Base-by-base conservation (phyloP, 2,329 filamentous ascomycete genomes). In the Aspergillus tubingensis region DNA sequence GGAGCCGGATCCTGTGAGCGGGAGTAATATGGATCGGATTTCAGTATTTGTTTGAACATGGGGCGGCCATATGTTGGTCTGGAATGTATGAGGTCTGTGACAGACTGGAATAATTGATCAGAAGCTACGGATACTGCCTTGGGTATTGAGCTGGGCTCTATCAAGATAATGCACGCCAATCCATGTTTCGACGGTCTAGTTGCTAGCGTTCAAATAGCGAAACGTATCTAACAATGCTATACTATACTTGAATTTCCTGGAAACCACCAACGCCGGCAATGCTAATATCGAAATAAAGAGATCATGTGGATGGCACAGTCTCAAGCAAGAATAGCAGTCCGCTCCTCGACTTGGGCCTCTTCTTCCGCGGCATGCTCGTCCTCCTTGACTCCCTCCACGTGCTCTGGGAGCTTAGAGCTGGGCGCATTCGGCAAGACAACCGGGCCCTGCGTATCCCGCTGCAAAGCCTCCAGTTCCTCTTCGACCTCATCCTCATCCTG, bases 401-500 rank as follows among this genome's bases (percentile, higher is more conserved):
- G 67, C 57, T 70, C 70, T 21, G 70, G 70, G 6, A 75, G 65
- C 32, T 68, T 64, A 4, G 72, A 66, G n/a, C 67, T 70, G 13
- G 79, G 79, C n/a, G 66, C 74, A 64, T 75, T 70, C 10, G 80
- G 79, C 23, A 81, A 65, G 17, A 70, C 67, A 38, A 68, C 64
- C 5, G 74, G 67, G 7, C 73, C 74, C 23, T 69, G 65, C 30
- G 87, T 75, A 71, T 93, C 87, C 43, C 81, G 82, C 75, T 93
- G 90, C 65, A 99, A 82, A 1, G 88, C 89, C 58, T 91, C 91
- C 55, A 99, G 82, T 79, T 99, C 95, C 72, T 97, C 93, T 74
- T 99, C 95, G 36, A 99, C 95, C 72, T 97, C 95, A 72, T 98
- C 94, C 76, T 99, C 95, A 77, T 99, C 95, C 70, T 96, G 90